Conservation (phyloP, 352 stramenopile species). For the Pythium aristosporum region DNA sequence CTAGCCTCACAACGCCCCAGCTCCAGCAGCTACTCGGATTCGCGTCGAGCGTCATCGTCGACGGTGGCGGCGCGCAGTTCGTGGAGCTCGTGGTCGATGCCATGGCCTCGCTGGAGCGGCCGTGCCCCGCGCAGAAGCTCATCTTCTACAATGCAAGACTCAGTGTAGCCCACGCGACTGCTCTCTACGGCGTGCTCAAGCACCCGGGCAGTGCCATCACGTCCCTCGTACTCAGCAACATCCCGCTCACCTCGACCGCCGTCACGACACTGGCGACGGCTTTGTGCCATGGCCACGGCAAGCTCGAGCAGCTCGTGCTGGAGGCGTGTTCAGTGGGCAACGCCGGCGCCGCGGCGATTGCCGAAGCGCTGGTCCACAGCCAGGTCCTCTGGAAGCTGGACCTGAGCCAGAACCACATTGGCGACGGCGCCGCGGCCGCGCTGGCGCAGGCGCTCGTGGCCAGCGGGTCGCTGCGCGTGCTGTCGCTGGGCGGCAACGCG, state of each 20-base stretch:
- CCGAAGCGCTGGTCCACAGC: conserved; percentile 48
- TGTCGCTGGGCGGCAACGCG: conserved; percentile 50
- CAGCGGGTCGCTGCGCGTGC: conserved; percentile 40
- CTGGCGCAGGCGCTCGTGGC: conserved; percentile 39
- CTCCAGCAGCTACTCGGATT: conserved; percentile 59
- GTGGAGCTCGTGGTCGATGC: conserved; percentile 56
- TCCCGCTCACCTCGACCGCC: conserved; percentile 33
- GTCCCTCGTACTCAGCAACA: conserved; percentile 66
- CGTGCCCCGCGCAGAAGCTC: conserved; percentile 52
- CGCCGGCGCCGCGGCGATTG: conserved; percentile 42
- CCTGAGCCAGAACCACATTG: conserved; percentile 63
- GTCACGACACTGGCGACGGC: conserved; percentile 47
- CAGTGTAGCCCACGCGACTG: conserved; percentile 29
- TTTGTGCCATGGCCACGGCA: conserved; percentile 45
- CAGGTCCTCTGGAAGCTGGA: conserved; percentile 71
- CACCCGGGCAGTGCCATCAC: conserved; percentile 34
- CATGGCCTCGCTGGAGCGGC: conserved; percentile 29
- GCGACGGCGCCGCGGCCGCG: conserved; percentile 44
- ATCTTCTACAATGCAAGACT: conserved; percentile 71
- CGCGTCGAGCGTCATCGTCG: conserved; percentile 58
- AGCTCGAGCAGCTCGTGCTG: conserved; percentile 69
- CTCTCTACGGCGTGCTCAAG: conserved; percentile 39
- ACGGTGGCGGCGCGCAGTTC: conserved; percentile 38
- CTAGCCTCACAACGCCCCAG: conserved; percentile 37
- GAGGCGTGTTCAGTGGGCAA: conserved; percentile 62